Percentiles rank a stretch among this genome's conserved stretches.
These are phyloP conservation scores for Citrullus amarus DNA, from an alignment of 306 rosid genomes.

Conservation along the genomic window DNA sequence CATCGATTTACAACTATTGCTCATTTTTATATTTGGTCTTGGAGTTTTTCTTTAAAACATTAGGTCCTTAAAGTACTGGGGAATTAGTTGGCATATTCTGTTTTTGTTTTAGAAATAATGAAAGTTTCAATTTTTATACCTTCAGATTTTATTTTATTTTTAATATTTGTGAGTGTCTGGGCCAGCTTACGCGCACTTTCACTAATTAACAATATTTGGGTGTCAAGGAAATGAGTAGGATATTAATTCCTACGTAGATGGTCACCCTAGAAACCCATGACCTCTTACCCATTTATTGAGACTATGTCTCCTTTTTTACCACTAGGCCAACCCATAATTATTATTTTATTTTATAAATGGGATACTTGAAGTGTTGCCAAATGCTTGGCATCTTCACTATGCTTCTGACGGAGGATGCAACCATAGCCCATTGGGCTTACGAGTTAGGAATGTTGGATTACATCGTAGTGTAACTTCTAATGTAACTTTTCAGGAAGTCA, in stretches of 20 bases:
- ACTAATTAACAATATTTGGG: no score
- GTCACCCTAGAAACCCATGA: no score
- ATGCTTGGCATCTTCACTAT: background rate
- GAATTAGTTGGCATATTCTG: background rate
- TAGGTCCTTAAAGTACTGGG: background rate
- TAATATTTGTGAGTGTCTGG: no score
- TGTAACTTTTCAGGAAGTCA: slow-evolving; percentile 64
- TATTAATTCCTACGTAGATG: no score
- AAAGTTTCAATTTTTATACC: background rate
- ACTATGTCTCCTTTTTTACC: no score
- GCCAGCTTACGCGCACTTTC: no score
- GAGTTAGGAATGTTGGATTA: background rate
- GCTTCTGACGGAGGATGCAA: background rate
- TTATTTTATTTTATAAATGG: background rate
- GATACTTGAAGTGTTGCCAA: background rate
- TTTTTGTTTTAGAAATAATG: background rate
- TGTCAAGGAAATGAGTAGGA: no score
- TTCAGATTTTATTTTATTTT: background rate
- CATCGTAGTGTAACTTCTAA: background rate
- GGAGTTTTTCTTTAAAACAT: background rate
- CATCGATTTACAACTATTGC: background rate
- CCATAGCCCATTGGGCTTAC: background rate
- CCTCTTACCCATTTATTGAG: no score
- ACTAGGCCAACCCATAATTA: no score
- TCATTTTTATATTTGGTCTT: background rate